Percentiles rank a stretch among this genome's conserved stretches.
Conservation (phyloP, 208 protist genomes). For the Leptomonas pyrrhocoris region DNA sequence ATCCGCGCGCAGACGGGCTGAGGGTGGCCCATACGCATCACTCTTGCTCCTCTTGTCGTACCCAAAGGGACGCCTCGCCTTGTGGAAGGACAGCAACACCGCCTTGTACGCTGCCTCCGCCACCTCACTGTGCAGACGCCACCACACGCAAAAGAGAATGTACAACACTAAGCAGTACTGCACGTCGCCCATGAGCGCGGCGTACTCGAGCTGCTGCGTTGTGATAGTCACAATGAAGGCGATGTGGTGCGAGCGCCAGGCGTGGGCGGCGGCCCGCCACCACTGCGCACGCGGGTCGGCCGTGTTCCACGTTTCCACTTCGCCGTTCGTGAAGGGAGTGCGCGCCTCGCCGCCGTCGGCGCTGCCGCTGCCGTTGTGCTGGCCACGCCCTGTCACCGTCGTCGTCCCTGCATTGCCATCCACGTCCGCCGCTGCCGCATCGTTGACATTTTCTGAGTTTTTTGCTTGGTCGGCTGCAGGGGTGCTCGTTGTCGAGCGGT, state of each 20-base stretch:
- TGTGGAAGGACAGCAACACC: background rate
- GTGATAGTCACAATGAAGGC: slow-evolving; percentile 61
- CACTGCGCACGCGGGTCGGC: slow-evolving; percentile 58
- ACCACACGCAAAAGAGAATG: slow-evolving; percentile 82
- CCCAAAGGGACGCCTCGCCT: background rate
- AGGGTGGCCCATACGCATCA: background rate
- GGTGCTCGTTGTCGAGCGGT: background rate
- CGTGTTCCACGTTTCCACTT: slow-evolving; percentile 4
- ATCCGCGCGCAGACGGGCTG: background rate
- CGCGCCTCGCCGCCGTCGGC: background rate
- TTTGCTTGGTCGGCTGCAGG: too few species aligned
- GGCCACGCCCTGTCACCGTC: background rate
- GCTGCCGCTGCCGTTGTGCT: background rate
- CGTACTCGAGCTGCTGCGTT: slow-evolving; percentile 69
- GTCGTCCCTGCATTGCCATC: background rate
- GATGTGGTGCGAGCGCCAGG: slow-evolving; percentile 66
- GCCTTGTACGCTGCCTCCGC: slow-evolving; percentile 31
- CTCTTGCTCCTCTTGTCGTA: background rate
- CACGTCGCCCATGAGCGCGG: slow-evolving; percentile 76
- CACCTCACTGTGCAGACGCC: slow-evolving; percentile 57
- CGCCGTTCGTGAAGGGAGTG: background rate
- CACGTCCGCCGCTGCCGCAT: background rate
- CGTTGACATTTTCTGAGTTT: background rate
- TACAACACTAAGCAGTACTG: slow-evolving; percentile 84
- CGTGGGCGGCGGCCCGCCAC: slow-evolving; percentile 69